Evolutionary conservation across 2,329 filamentous ascomycete species (phyloP).

Genomic region (Botryotinia convoluta): DNA sequence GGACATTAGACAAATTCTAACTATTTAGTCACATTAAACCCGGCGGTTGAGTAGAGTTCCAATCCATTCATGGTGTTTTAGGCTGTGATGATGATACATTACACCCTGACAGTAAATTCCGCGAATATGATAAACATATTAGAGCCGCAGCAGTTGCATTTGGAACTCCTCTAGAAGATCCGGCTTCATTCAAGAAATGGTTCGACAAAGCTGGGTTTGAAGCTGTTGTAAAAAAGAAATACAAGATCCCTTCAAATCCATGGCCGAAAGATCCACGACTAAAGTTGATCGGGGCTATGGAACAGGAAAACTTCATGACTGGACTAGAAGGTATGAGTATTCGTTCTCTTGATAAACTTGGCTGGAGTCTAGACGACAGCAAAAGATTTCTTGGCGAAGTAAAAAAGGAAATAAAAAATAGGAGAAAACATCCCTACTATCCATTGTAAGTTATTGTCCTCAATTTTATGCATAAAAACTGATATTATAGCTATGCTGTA

Average conservation of each 20-base stretch:
- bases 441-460: neutral
- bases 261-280: constrained; percentile 34
- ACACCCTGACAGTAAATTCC: neutral
- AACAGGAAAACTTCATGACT: neutral
- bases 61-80: neutral
- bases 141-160: neutral
- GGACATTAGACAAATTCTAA: neutral
- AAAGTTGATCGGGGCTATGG: constrained; percentile 26
- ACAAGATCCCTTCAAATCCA: constrained; percentile 31
- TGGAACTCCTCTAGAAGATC: neutral
- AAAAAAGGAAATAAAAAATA: constrained; percentile 1
- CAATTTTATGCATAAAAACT: neutral
- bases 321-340: constrained; percentile 3
- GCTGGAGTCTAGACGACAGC: neutral
- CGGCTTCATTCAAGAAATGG: constrained; percentile 31
- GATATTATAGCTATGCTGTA: neutral
- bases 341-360: neutral
- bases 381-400: neutral
- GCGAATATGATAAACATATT: constrained; percentile 20
- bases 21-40: neutral
- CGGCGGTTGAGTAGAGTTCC: neutral
- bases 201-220: constrained; percentile 31
- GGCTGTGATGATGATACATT: neutral
- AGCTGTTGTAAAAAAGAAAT: constrained; percentile 32
- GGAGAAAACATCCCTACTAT: neutral